Evolutionary conservation across 2,329 filamentous ascomycete genomes (phyloP).

Genomic region (Colletotrichum scovillei): DNA sequence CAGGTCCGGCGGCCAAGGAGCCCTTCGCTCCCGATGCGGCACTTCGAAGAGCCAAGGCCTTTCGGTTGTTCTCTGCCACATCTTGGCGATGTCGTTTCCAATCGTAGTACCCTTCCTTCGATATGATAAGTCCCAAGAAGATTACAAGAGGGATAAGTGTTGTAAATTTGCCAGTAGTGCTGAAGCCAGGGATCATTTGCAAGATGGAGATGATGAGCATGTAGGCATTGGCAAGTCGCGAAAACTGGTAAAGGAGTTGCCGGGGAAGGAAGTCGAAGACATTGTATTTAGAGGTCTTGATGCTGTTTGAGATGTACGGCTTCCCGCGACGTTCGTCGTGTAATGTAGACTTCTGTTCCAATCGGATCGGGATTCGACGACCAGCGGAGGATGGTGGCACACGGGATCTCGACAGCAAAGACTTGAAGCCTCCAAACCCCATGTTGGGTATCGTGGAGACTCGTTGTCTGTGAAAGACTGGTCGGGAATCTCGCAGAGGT

Average conservation of each 20-base stretch:
- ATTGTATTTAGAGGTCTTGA: slow-evolving; percentile 86
- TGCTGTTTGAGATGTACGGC: slow-evolving; percentile 68
- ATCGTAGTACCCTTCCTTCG: slow-evolving; percentile 90
- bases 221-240: slow-evolving; percentile 87
- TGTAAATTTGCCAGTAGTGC: slow-evolving; percentile 80
- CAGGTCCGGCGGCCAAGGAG: slow-evolving; percentile 42
- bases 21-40: slow-evolving; percentile 41
- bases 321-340: slow-evolving; percentile 58
- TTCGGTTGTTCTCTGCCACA: slow-evolving; percentile 75
- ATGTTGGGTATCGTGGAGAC: neutral
- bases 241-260: slow-evolving; percentile 87
- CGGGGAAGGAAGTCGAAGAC: slow-evolving; percentile 88
- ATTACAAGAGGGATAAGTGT: slow-evolving; percentile 80
- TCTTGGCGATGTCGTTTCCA: slow-evolving; percentile 83
- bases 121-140: slow-evolving; percentile 83
- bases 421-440: neutral
- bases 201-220: slow-evolving; percentile 86
- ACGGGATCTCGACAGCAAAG: neutral
- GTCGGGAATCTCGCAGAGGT: too few species aligned
- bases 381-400: slow-evolving; percentile 80
- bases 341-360: slow-evolving; percentile 52
- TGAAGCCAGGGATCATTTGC: slow-evolving; percentile 81
- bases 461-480: neutral
- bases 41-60: neutral
- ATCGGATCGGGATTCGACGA: slow-evolving; percentile 56